Evolutionary conservation across 805 yeast species (phyloP).

Genomic region (Starmera amethionina): DNA sequence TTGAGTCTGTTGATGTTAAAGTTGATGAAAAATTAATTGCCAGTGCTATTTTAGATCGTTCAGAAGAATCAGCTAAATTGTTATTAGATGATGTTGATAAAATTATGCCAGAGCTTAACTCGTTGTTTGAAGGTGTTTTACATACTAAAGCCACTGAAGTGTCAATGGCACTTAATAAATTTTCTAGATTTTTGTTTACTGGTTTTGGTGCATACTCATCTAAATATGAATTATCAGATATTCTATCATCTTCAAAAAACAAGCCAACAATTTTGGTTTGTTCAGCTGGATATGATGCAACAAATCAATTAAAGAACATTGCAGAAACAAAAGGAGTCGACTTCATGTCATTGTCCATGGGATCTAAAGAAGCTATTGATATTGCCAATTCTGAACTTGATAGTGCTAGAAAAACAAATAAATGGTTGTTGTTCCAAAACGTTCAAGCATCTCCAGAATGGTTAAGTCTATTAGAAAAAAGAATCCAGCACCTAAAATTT

Average conservation of each 20-base stretch:
- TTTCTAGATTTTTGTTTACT: conserved; percentile 18
- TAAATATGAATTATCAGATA: conserved; percentile 21
- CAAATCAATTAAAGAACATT: conserved; percentile 36
- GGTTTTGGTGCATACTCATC: conserved; percentile 23
- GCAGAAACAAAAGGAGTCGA: conserved; percentile 23
- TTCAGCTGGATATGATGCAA: conserved; percentile 58
- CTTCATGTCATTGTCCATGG: conserved; percentile 52
- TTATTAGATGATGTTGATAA: not conserved
- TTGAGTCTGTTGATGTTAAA: not conserved
- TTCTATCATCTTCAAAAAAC: conserved; percentile 12
- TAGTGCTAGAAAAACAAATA: conserved; percentile 35
- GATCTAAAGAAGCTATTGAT: conserved; percentile 55
- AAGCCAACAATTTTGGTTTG: conserved; percentile 45
- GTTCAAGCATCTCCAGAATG: conserved; percentile 63
- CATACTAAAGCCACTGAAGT: conserved; percentile 3
- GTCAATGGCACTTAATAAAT: conserved; percentile 10
- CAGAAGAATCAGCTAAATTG: not conserved
- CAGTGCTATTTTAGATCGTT: not conserved
- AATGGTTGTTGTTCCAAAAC: conserved; percentile 76
- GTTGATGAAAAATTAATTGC: not conserved
- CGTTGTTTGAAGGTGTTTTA: conserved; percentile 2
- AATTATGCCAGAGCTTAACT: conserved; percentile 1
- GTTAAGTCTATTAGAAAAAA: conserved; percentile 45
- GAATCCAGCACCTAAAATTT: conserved; percentile 23
- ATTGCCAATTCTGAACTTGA: conserved; percentile 47